phyloP scores from a whole-genome alignment of 2,329 filamentous ascomycete genomes.

The Emergomyces africanus region DNA sequence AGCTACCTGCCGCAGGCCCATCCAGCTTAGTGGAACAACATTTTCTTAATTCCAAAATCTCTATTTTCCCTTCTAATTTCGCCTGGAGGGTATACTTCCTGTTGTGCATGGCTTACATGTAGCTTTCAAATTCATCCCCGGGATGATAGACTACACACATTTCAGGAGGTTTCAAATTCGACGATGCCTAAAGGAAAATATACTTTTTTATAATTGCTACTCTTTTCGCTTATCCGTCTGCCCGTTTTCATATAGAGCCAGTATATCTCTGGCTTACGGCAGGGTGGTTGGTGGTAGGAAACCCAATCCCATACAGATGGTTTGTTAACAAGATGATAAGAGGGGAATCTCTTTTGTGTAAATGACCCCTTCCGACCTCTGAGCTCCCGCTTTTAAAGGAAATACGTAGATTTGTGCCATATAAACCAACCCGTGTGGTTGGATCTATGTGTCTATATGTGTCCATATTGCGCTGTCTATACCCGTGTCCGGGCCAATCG shows the following conservation, averaged over 20 bases:
- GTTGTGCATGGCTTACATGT: not conserved
- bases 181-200: not conserved
- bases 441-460: not conserved
- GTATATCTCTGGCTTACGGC: not conserved
- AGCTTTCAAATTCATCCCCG: not conserved
- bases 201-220: not conserved
- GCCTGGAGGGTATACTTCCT: not conserved
- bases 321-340: not conserved
- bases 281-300: not conserved
- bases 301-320: not conserved
- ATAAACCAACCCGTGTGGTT: not conserved
- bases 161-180: not conserved
- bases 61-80: not conserved
- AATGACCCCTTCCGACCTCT: not conserved
- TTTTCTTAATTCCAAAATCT: not conserved
- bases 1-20: no score
- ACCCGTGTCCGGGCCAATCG: not conserved
- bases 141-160: not conserved
- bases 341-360: not conserved
- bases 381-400: not conserved
- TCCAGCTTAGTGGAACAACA: not conserved
- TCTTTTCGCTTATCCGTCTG: not conserved
- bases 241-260: not conserved
- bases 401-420: not conserved
- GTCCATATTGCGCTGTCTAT: not conserved